Evolutionary conservation across 2,329 filamentous ascomycete genomes (phyloP).

Genomic region (Aspergillus fijiensis): DNA sequence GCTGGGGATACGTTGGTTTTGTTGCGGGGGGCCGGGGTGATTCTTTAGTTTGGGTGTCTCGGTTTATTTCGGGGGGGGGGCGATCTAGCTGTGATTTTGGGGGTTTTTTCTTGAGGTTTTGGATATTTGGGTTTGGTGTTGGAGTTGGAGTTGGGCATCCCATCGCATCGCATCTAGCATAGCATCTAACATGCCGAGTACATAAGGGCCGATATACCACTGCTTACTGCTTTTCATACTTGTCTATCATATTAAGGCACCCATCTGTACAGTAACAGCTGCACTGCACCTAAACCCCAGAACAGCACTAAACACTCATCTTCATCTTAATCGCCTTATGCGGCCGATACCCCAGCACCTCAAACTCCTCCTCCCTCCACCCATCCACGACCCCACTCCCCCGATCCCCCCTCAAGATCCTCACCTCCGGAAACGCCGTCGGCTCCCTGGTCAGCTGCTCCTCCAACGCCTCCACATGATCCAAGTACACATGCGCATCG

Average conservation of each 20-base stretch:
- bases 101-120: too few species aligned
- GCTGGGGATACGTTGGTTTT: conserved; percentile 90
- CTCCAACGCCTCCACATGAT: conserved; percentile 85
- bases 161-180: too few species aligned
- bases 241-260: too few species aligned
- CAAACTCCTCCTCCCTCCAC: conserved; percentile 86
- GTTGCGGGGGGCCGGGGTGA: conserved; percentile 71
- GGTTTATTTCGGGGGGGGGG: neutral
- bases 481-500: conserved; percentile 93
- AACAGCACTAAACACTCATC: conserved; percentile 73
- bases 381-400: conserved; percentile 88
- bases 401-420: conserved; percentile 66
- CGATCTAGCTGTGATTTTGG: neutral
- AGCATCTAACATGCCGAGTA: too few species aligned
- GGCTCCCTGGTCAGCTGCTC: conserved; percentile 79
- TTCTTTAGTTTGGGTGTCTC: conserved; percentile 2
- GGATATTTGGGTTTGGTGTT: too few species aligned
- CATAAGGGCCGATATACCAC: too few species aligned
- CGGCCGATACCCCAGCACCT: conserved; percentile 82
- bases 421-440: conserved; percentile 73
- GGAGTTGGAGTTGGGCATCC: too few species aligned
- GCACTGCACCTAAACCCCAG: too few species aligned
- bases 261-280: too few species aligned
- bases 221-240: too few species aligned
- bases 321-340: conserved; percentile 96